phyloP scores from a whole-genome alignment of 1,139 yeast genomes.

The Saccharomycopsis hybrid region DNA sequence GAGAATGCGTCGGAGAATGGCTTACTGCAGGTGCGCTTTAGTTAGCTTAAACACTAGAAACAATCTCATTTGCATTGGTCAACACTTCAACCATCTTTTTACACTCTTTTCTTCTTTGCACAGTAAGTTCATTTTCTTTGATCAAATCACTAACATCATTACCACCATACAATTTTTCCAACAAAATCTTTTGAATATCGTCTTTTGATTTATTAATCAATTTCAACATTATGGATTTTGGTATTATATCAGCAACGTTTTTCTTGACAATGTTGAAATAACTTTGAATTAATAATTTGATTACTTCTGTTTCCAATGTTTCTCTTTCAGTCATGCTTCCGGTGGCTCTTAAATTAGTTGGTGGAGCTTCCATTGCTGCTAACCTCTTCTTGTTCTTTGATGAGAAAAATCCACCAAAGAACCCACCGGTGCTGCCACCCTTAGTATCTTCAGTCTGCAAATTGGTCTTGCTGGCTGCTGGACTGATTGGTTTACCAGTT shows the following conservation, averaged over 20 bases:
- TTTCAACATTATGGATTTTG: constrained; percentile 92
- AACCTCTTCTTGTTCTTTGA: constrained; percentile 90
- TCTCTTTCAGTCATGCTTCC: constrained; percentile 95
- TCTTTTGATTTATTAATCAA: constrained; percentile 78
- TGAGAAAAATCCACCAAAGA: constrained; percentile 92
- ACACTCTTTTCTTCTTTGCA: constrained; percentile 93
- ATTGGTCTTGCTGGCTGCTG: constrained; percentile 20
- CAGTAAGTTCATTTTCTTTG: constrained; percentile 87
- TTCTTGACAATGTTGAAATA: constrained; percentile 90
- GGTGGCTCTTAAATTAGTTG: constrained; percentile 88
- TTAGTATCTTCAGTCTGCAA: constrained; percentile 25
- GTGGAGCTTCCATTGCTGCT: constrained; percentile 97
- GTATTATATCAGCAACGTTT: constrained; percentile 87
- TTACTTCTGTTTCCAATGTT: constrained; percentile 94
- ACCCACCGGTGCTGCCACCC: constrained; percentile 46
- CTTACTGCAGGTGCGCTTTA: neutral
- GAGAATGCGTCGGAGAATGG: too few relatives aligned
- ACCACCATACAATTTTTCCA: constrained; percentile 79
- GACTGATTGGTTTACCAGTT: constrained; percentile 70
- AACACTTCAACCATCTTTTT: constrained; percentile 90
- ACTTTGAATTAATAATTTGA: constrained; percentile 82
- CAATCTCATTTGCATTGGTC: constrained; percentile 85
- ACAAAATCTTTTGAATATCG: constrained; percentile 82
- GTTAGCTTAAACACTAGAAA: constrained; percentile 58
- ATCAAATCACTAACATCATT: constrained; percentile 72